phyloP scores from a whole-genome alignment of 148 eudicot genomes.

The Rheum nobile region DNA sequence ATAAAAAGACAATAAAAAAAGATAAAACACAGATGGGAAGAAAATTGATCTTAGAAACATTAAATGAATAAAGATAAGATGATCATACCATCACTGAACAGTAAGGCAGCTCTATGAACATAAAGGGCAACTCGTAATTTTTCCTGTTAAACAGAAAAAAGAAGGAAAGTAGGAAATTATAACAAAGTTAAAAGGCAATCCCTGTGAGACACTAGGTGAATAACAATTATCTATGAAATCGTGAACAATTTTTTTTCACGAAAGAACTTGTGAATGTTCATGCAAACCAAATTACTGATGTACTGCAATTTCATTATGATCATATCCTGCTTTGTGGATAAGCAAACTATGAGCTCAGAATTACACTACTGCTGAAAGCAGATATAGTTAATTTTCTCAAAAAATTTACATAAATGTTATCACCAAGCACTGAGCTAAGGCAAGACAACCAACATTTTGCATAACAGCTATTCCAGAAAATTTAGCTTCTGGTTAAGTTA shows the following conservation, averaged over 20 bases:
- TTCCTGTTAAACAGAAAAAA: conserved; percentile 37
- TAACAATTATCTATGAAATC: neutral
- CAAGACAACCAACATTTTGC: neutral
- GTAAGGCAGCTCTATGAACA: conserved; percentile 53
- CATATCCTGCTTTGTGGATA: neutral
- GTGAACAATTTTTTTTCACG: neutral
- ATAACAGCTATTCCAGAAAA: neutral
- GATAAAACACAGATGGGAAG: neutral
- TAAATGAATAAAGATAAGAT: neutral
- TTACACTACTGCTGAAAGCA: neutral
- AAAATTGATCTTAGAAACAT: neutral
- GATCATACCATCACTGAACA: conserved; percentile 59
- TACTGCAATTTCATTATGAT: neutral
- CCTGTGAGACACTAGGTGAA: neutral
- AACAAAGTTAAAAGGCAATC: neutral
- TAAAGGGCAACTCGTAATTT: conserved; percentile 43
- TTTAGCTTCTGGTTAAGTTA: neutral
- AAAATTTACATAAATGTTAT: neutral
- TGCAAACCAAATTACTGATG: neutral
- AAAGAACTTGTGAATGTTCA: neutral
- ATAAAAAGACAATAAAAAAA: neutral
- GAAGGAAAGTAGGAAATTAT: neutral
- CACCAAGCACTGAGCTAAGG: neutral
- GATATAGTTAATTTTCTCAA: neutral
- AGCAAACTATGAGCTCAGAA: neutral